Base-by-base conservation (phyloP, 768 basidiomycete species). In the Sistotremastrum niveocremeum region DNA sequence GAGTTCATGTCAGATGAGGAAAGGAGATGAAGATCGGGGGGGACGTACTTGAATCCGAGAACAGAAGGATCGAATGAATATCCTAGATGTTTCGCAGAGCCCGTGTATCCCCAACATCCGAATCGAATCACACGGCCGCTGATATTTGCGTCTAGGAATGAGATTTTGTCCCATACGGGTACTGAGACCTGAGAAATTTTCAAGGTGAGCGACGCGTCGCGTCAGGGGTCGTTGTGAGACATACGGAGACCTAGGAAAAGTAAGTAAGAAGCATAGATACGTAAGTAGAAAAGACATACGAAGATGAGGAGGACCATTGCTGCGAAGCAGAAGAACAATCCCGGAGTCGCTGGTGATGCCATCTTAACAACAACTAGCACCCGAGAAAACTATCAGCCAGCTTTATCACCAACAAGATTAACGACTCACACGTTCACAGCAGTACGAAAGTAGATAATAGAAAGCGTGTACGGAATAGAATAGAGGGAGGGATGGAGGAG, bases 61-160 rank as follows among this genome's bases (percentile, higher is more conserved):
- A 51, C 12, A 20, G 45, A 29, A 4, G 57, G 35, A 3, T 61
- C 57, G 55, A 78, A 70, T 44, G 60, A 52, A 48, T 85, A 90
- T 11, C 87, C 87, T 45, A 89, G 61, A 12, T 59, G 55, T 3
- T 62, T 57, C 12, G 56, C 41, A 11, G 72, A 73, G 11, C 79
- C 81, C 9, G 82, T 83, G 61, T 69, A 77, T 3, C 86, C 86
- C 57, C 86, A 85, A n/a, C 81, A 73, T 53, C 87, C 87, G 54
- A 79, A 88, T 49, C 70, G 70, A 47, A 64, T 65, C 54, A 63
- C 49, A 9, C 43, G n/a, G 28, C 59, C 57, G 4, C 63, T 67
- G 7, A 57, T 51, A 6, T 63, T 64, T 28, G 75, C 75, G 44
- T 75, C 62, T 37, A 90, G 69, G 66, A 84, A 87, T 12, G 73